Evolutionary conservation across 441 rosid genomes (phyloP).

Genomic region (Hura crepitans): DNA sequence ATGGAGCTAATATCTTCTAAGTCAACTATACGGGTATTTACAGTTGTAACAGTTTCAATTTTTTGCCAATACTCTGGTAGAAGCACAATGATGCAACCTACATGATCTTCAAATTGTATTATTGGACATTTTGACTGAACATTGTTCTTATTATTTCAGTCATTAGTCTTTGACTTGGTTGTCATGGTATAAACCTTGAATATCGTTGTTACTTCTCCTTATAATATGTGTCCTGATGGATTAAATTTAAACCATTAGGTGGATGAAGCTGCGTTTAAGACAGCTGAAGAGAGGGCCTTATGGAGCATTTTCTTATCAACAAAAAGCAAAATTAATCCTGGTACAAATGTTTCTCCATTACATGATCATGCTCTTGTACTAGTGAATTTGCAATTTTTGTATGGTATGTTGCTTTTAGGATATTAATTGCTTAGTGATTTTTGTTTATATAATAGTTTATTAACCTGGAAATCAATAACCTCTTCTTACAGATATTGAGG

Average conservation of each 20-base stretch:
- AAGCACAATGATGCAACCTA: background rate
- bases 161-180: background rate
- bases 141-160: background rate
- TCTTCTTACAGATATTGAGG: conserved; percentile 49
- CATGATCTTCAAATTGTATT: background rate
- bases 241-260: conserved; percentile 41
- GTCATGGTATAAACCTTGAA: too few species aligned
- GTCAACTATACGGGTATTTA: too few species aligned
- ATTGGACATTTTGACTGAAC: background rate
- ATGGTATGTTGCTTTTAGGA: background rate
- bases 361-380: background rate
- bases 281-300: conserved; percentile 65
- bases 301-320: conserved; percentile 59
- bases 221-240: background rate
- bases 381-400: background rate
- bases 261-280: conserved; percentile 73
- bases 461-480: background rate
- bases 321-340: conserved; percentile 53
- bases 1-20: too few species aligned
- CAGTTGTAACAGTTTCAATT: background rate
- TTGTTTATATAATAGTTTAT: background rate
- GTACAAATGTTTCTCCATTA: conserved; percentile 33
- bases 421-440: background rate
- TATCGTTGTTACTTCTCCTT: conserved; percentile 1
- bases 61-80: background rate